A percentile compares a stretch with the other conserved stretches of the same genome.
Evolutionary conservation across 1,139 yeast genomes (phyloP).

Genomic region (Suhomyces panamericanus): DNA sequence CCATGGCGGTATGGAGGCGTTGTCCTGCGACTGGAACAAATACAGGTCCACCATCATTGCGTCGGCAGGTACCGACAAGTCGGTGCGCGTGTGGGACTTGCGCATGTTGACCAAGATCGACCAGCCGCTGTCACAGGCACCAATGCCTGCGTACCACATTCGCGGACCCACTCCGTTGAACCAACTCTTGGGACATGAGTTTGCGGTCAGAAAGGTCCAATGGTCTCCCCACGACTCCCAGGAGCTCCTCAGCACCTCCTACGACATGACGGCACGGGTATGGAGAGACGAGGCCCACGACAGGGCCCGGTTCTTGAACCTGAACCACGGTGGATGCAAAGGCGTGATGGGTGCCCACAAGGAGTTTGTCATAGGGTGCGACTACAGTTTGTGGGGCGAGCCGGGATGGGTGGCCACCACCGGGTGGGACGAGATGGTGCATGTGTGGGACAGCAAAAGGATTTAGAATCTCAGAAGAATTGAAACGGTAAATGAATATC

Average conservation of each 20-base stretch:
- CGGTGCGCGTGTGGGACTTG: conserved; percentile 83
- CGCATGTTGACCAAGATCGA: conserved; percentile 59
- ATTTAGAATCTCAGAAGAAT: too few relatives aligned
- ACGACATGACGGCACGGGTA: conserved; percentile 88
- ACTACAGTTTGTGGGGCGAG: conserved; percentile 95
- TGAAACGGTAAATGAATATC: too few relatives aligned
- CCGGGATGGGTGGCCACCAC: conserved; percentile 95
- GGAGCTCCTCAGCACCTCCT: conserved; percentile 72
- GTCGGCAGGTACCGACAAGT: conserved; percentile 86
- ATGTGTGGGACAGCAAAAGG: conserved; percentile 77
- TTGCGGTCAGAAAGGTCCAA: conserved; percentile 75
- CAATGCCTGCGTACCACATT: conserved; percentile 45
- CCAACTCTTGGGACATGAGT: conserved; percentile 83
- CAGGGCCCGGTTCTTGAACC: conserved; percentile 46
- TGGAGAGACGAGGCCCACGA: conserved; percentile 76
- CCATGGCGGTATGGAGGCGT: conserved; percentile 79
- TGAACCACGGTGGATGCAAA: conserved; percentile 41
- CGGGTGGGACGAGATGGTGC: conserved; percentile 96
- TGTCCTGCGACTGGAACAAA: conserved; percentile 87
- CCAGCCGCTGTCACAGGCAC: conserved; percentile 36
- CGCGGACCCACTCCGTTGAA: conserved; percentile 71
- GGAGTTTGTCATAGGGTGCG: conserved; percentile 94
- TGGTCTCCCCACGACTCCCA: conserved; percentile 91
- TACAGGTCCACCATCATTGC: conserved; percentile 78
- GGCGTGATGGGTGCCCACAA: conserved; percentile 69